phyloP scores from a whole-genome alignment of 441 rosid genomes.

The Gossypium lobatum region DNA sequence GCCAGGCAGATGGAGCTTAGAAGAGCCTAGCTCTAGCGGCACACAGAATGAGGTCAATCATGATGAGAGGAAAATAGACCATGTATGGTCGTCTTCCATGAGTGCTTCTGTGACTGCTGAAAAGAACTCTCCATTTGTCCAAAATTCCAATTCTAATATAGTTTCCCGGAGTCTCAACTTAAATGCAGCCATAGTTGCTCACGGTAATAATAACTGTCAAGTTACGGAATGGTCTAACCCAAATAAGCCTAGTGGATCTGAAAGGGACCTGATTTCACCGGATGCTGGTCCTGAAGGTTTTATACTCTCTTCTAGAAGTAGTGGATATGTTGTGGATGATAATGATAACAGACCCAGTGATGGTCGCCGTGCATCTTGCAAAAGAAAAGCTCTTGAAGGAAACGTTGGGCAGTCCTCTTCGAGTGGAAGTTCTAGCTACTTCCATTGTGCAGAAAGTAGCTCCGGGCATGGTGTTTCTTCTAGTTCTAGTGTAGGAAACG shows the following conservation, averaged over 20 bases:
- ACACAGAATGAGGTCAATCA: constrained; percentile 27
- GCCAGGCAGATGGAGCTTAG: constrained; percentile 43
- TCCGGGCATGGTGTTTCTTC: constrained; percentile 37
- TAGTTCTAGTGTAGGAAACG: constrained; percentile 30
- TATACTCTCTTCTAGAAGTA: constrained; percentile 34
- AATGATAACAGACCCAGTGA: constrained; percentile 45
- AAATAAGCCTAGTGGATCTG: constrained; percentile 34
- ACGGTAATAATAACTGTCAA: constrained; percentile 33
- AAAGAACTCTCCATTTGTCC: constrained; percentile 30
- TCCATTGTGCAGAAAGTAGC: constrained; percentile 50
- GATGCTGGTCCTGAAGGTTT: constrained; percentile 29
- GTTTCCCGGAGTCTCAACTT: constrained; percentile 49
- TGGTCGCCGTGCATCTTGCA: constrained; percentile 56
- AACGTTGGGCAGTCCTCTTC: constrained; percentile 59
- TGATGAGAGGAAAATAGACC: constrained; percentile 35
- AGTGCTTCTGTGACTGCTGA: constrained; percentile 27
- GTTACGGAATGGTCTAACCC: constrained; percentile 32
- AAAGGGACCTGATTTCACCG: constrained; percentile 26
- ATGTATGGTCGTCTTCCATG: constrained; percentile 35
- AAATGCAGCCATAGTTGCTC: constrained; percentile 48
- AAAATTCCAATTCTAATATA: constrained; percentile 28
- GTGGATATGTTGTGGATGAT: constrained; percentile 34
- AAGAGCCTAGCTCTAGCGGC: constrained; percentile 46
- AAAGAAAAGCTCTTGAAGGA: constrained; percentile 77
- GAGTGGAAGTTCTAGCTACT: constrained; percentile 44